Conservation (phyloP, 371 early-diverging fungal species). For the Mucor plumbeus region DNA sequence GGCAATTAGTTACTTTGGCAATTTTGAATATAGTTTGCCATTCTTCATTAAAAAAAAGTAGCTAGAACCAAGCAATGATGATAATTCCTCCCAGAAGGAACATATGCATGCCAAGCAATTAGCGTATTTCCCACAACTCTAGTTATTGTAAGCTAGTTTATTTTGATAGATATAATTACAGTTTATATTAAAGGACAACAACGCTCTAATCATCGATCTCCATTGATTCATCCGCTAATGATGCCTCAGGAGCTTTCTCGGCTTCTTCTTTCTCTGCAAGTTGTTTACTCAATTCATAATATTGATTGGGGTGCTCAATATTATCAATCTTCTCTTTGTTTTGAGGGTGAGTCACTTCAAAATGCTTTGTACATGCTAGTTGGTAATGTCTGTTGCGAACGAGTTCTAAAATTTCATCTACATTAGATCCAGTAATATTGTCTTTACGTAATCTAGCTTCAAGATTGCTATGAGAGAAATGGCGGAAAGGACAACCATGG, state of each 20-base stretch:
- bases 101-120: too few relatives aligned
- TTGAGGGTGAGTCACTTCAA: constrained; percentile 72
- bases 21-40: too few relatives aligned
- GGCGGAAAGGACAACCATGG: constrained; percentile 97
- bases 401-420: constrained; percentile 70
- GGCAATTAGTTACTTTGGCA: too few relatives aligned
- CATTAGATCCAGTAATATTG: constrained; percentile 55
- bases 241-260: neutral
- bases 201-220: constrained; percentile 20
- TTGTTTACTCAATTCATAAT: constrained; percentile 78
- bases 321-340: constrained; percentile 55
- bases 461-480: constrained; percentile 71
- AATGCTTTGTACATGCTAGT: constrained; percentile 91
- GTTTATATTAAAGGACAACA: too few relatives aligned
- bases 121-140: too few relatives aligned
- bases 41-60: too few relatives aligned
- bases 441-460: constrained; percentile 56
- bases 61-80: too few relatives aligned
- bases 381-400: constrained; percentile 85
- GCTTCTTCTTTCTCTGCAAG: constrained; percentile 10
- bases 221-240: constrained; percentile 17
- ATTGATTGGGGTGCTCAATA: constrained; percentile 93
- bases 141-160: neutral
- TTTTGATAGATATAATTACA: constrained; percentile 3
- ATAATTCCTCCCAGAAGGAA: too few relatives aligned